Conservation (phyloP, 2,329 filamentous ascomycete genomes). For the Trichoderma arundinaceum region DNA sequence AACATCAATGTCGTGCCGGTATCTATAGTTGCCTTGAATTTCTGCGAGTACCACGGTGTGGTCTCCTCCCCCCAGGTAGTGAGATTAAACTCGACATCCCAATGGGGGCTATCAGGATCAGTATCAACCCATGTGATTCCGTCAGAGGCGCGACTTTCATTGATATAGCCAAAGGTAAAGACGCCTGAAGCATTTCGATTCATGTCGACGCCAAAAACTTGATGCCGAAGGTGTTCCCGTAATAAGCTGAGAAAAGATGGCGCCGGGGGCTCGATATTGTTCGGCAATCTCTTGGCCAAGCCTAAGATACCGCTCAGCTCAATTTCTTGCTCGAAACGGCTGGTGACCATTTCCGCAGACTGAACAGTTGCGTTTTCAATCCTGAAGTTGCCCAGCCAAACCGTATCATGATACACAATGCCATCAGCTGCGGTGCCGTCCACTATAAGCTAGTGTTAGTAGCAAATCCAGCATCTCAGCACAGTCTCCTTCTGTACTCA, state of each 20-base stretch:
- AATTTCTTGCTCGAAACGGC: constrained; percentile 50
- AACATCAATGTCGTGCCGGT: constrained; percentile 73
- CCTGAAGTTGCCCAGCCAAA: constrained; percentile 53
- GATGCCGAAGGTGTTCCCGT: constrained; percentile 46
- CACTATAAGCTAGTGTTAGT: constrained; percentile 38
- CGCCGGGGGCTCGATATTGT: constrained; percentile 51
- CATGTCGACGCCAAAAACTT: constrained; percentile 58
- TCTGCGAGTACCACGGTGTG: constrained; percentile 55
- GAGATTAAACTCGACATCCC: constrained; percentile 57
- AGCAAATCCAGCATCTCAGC: not conserved
- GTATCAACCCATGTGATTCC: constrained; percentile 52
- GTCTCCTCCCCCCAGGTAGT: constrained; percentile 53
- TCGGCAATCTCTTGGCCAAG: constrained; percentile 54
- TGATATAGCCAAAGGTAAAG: constrained; percentile 59
- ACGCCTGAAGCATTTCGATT: constrained; percentile 53
- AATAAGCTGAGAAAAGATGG: constrained; percentile 55
- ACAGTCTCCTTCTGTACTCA: constrained; percentile 43
- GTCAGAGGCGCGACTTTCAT: constrained; percentile 47
- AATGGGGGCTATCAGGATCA: constrained; percentile 43
- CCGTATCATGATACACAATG: constrained; percentile 57
- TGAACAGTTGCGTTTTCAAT: constrained; percentile 56
- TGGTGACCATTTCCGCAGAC: constrained; percentile 52
- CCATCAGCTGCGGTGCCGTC: constrained; percentile 54
- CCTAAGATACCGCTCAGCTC: constrained; percentile 59
- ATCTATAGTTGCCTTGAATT: constrained; percentile 64